Evolutionary conservation across 2,329 filamentous ascomycete species (phyloP).

Genomic region (Trichoderma pleuroti): DNA sequence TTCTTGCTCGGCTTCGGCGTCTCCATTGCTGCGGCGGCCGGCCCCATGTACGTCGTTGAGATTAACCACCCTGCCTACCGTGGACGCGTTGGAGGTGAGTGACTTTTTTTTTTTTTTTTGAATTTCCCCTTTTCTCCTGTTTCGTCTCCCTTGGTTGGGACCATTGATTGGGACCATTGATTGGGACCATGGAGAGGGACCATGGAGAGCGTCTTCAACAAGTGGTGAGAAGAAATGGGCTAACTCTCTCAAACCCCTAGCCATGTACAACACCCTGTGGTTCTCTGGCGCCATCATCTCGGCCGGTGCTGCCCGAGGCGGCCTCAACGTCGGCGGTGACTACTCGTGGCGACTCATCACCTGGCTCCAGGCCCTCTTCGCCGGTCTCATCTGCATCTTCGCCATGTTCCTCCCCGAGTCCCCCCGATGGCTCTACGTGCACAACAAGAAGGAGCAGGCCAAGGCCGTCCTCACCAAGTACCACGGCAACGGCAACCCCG

Average conservation of each 20-base stretch:
- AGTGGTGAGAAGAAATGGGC: neutral
- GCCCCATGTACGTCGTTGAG: constrained; percentile 41
- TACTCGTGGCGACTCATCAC: constrained; percentile 37
- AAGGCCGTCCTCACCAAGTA: constrained; percentile 38
- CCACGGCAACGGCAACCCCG: constrained; percentile 41
- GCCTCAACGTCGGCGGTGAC: constrained; percentile 31
- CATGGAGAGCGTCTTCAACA: too few species aligned
- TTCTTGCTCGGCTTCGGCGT: constrained; percentile 56
- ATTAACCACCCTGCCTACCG: constrained; percentile 46
- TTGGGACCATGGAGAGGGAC: neutral
- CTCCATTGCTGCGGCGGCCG: constrained; percentile 36
- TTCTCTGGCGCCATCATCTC: constrained; percentile 49
- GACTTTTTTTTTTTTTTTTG: neutral
- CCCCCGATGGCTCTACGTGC: constrained; percentile 41
- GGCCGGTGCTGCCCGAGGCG: constrained; percentile 46
- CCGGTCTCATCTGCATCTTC: constrained; percentile 37
- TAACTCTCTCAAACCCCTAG: constrained; percentile 1
- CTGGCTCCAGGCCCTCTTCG: constrained; percentile 44
- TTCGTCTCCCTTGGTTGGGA: neutral
- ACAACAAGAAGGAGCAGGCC: constrained; percentile 37
- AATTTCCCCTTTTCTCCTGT: neutral
- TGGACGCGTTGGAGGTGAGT: constrained; percentile 38
- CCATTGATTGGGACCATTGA: neutral
- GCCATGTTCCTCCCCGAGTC: constrained; percentile 40
- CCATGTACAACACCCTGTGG: constrained; percentile 43